phyloP scores from a whole-genome alignment of 2,329 filamentous ascomycete species.

The Colletotrichum aenigma region DNA sequence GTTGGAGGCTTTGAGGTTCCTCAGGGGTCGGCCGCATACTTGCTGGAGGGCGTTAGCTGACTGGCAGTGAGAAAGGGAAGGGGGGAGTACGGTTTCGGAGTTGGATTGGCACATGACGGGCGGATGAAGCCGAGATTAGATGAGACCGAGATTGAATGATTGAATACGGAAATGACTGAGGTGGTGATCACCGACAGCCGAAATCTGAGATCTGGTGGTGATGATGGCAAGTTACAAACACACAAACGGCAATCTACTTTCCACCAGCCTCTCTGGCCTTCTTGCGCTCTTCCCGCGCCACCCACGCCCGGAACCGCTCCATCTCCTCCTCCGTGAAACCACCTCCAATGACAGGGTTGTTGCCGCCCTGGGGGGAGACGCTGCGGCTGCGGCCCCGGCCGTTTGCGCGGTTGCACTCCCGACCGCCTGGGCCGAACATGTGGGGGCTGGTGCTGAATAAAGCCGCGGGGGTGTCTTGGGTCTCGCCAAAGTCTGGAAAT shows the following conservation, averaged over 20 bases:
- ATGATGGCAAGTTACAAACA: not conserved
- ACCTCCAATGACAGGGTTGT: not conserved
- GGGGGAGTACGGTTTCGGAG: not conserved
- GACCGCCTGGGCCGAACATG: not conserved
- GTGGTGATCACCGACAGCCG: not conserved
- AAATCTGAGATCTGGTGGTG: not conserved
- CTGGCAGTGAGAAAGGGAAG: not conserved
- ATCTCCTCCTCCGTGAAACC: not conserved
- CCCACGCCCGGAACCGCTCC: not conserved
- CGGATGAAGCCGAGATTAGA: not conserved
- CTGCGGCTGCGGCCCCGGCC: not conserved
- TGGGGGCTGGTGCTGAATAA: not conserved
- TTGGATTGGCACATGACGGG: not conserved
- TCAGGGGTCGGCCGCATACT: not conserved
- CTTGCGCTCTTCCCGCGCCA: not conserved
- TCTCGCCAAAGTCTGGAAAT: not conserved
- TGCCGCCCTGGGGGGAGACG: not conserved
- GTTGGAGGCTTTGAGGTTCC: not conserved
- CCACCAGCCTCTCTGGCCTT: not conserved
- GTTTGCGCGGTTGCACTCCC: not conserved
- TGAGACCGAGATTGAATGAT: not conserved
- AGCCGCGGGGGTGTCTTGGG: not conserved
- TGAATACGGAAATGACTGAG: not conserved
- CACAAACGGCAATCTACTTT: not conserved
- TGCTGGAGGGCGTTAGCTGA: not conserved